phyloP scores from a whole-genome alignment of 371 early-diverging fungal species.

The Rhizopus arrhizus region DNA sequence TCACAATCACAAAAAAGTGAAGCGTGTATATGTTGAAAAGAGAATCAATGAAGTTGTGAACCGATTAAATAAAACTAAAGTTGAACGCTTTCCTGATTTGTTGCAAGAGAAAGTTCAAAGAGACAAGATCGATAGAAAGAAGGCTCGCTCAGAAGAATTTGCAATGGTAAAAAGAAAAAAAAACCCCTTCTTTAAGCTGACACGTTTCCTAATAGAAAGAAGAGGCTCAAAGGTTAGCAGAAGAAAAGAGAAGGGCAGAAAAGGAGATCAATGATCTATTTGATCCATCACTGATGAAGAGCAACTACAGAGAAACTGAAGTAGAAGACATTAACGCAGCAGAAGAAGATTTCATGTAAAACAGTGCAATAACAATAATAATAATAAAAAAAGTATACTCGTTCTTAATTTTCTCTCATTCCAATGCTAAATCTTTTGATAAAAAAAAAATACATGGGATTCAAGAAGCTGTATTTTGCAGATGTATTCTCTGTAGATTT shows the following conservation, averaged over 20 bases:
- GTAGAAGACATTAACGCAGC: slow-evolving; percentile 61
- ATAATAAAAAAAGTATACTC: too few relatives aligned
- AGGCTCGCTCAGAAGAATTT: slow-evolving; percentile 55
- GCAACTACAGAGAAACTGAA: slow-evolving; percentile 59
- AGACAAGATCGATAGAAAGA: slow-evolving; percentile 60
- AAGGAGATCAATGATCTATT: slow-evolving; percentile 59
- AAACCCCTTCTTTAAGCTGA: slow-evolving; percentile 27
- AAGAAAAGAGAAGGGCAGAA: slow-evolving; percentile 50
- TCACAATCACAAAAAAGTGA: slow-evolving; percentile 75
- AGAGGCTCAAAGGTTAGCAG: slow-evolving; percentile 32
- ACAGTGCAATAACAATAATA: not conserved
- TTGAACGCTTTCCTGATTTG: slow-evolving; percentile 76
- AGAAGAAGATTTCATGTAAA: slow-evolving; percentile 79
- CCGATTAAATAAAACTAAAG: slow-evolving; percentile 91
- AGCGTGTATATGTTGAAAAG: slow-evolving; percentile 77
- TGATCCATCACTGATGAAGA: slow-evolving; percentile 60
- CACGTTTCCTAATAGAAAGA: slow-evolving; percentile 32
- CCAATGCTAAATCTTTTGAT: too few relatives aligned
- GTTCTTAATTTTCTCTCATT: too few relatives aligned
- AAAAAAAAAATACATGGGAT: too few relatives aligned
- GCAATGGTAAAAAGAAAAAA: not conserved
- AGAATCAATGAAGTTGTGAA: slow-evolving; percentile 87
- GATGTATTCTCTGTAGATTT: too few relatives aligned
- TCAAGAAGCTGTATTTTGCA: too few relatives aligned
- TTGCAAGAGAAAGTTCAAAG: slow-evolving; percentile 69